These are phyloP conservation scores for Oryza meyeriana DNA, from an alignment of 176 grass and related monocot genomes.

Conservation along the genomic window DNA sequence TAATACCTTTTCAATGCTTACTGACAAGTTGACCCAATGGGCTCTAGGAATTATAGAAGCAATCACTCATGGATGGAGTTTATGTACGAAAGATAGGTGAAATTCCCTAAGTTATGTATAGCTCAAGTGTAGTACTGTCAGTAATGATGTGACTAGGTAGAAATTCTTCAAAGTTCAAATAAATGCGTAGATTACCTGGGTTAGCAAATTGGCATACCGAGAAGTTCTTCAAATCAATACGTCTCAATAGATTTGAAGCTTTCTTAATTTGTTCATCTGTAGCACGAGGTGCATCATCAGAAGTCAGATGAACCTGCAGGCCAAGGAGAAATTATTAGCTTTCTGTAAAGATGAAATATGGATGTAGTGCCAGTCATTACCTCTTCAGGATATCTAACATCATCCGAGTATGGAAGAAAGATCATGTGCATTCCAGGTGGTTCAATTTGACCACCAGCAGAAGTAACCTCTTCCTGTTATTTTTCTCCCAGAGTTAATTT, in stretches of 20 bases:
- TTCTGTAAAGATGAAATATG: constrained; percentile 5
- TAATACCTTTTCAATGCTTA: not conserved
- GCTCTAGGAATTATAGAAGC: not conserved
- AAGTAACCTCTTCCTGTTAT: constrained; percentile 77
- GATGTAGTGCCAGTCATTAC: constrained; percentile 33
- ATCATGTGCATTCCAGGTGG: constrained; percentile 96
- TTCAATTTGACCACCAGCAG: constrained; percentile 63
- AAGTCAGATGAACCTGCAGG: constrained; percentile 57
- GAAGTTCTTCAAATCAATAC: constrained; percentile 81
- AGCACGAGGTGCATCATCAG: constrained; percentile 56
- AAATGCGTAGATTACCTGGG: constrained; percentile 48
- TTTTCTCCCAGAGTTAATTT: constrained; percentile 30
- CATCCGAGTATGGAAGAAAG: constrained; percentile 93
- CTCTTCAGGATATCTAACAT: constrained; percentile 91
- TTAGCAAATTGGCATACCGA: constrained; percentile 77
- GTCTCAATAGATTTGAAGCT: constrained; percentile 65
- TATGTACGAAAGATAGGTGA: constrained; percentile 6
- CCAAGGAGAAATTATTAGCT: constrained; percentile 24
- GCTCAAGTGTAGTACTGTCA: not conserved
- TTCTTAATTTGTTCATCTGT: constrained; percentile 86
- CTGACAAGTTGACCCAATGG: not conserved
- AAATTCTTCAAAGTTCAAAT: too few species aligned
- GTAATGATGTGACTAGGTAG: not conserved
- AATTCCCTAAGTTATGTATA: not conserved
- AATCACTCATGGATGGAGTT: not conserved